Percentiles rank a stretch among this genome's conserved stretches.
Evolutionary conservation across 1,284 basidiomycete genomes (phyloP).

Genomic region (Thelephora terrestris): DNA sequence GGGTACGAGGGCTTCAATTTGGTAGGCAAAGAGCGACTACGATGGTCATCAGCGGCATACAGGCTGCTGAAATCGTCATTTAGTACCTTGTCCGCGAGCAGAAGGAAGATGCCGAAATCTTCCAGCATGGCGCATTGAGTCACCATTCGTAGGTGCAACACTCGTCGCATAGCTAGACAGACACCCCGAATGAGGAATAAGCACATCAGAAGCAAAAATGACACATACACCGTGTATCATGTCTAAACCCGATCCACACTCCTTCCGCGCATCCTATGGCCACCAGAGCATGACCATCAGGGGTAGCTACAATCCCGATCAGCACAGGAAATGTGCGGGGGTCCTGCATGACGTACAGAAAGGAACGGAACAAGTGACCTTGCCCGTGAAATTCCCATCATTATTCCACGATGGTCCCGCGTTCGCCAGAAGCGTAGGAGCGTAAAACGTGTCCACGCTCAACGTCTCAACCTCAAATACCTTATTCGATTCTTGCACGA

Average conservation of each 20-base stretch:
- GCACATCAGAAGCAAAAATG: constrained; percentile 1
- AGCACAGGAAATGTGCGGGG: neutral
- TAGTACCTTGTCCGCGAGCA: constrained; percentile 79
- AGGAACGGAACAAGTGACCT: constrained; percentile 89
- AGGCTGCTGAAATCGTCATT: constrained; percentile 1
- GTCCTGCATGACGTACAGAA: constrained; percentile 55
- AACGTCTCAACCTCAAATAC: constrained; percentile 85
- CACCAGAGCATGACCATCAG: constrained; percentile 76
- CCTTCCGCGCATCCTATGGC: constrained; percentile 94
- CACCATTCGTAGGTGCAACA: constrained; percentile 83
- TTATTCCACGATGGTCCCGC: constrained; percentile 49
- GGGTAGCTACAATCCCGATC: constrained; percentile 42
- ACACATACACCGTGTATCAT: constrained; percentile 69
- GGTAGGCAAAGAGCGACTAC: constrained; percentile 77
- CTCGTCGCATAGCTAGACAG: constrained; percentile 68
- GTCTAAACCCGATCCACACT: constrained; percentile 92
- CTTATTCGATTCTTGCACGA: constrained; percentile 87
- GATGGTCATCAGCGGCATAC: neutral
- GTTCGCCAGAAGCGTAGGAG: constrained; percentile 46
- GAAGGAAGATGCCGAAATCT: constrained; percentile 91
- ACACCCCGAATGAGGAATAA: neutral
- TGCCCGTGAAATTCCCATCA: constrained; percentile 71
- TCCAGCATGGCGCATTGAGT: constrained; percentile 93
- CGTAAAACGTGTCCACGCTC: constrained; percentile 76
- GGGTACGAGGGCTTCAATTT: constrained; percentile 92